phyloP scores from a whole-genome alignment of 2,329 filamentous ascomycete genomes.

The Zalaria obscura region DNA sequence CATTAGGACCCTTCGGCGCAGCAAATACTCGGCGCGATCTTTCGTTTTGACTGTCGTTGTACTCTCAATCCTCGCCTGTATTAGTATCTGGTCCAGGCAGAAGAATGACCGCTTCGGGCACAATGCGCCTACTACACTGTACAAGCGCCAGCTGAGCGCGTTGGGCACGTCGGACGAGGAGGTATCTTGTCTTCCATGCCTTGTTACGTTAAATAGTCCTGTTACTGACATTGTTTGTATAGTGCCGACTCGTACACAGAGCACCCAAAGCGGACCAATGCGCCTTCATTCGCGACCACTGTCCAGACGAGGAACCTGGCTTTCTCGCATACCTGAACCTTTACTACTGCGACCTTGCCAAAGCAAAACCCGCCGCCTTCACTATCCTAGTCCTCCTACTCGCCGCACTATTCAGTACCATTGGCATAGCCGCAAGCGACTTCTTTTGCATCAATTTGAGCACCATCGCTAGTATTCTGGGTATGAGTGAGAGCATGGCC shows the following conservation, averaged over 20 bases:
- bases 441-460: slow-evolving; percentile 97
- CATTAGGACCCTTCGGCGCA: neutral
- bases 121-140: neutral
- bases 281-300: slow-evolving; percentile 69
- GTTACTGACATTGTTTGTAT: slow-evolving; percentile 16
- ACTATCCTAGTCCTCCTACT: slow-evolving; percentile 68
- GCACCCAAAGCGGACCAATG: slow-evolving; percentile 57
- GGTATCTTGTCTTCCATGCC: neutral
- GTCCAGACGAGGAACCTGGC: slow-evolving; percentile 77
- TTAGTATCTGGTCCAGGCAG: neutral
- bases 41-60: slow-evolving; percentile 32
- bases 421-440: slow-evolving; percentile 93
- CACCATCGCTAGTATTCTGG: slow-evolving; percentile 77
- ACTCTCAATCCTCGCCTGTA: slow-evolving; percentile 1
- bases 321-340: slow-evolving; percentile 76
- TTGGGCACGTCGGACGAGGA: neutral
- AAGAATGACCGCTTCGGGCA: neutral
- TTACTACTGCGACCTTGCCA: slow-evolving; percentile 70
- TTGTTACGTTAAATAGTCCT: neutral
- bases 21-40: slow-evolving; percentile 27
- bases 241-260: slow-evolving; percentile 70
- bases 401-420: slow-evolving; percentile 82
- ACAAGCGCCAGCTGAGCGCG: neutral
- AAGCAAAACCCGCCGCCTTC: slow-evolving; percentile 65
- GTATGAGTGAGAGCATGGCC: slow-evolving; percentile 89